Conservation (phyloP, 2,329 filamentous ascomycete genomes). For the Alternaria postmessia region DNA sequence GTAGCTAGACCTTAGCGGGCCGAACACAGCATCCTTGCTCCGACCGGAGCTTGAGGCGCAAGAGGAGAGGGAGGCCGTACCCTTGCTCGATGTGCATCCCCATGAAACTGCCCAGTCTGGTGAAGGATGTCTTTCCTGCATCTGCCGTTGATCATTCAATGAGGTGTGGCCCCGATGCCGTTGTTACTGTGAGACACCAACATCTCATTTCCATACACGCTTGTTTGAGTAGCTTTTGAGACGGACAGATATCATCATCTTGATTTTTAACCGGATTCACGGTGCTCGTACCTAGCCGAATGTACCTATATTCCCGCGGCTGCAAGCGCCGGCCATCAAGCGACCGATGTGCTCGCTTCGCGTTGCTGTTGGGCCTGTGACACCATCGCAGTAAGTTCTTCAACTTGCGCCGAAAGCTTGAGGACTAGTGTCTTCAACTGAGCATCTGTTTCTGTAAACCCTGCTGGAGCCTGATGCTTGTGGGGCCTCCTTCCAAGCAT, state of each 20-base stretch:
- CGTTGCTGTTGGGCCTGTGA: slow-evolving; percentile 49
- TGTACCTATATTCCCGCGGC: slow-evolving; percentile 28
- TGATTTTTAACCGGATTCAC: slow-evolving; percentile 20
- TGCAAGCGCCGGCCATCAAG: slow-evolving; percentile 50
- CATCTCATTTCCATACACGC: slow-evolving; percentile 20
- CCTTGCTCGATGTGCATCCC: slow-evolving; percentile 26
- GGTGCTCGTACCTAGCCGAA: slow-evolving; percentile 14
- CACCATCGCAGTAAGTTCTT: slow-evolving; percentile 51
- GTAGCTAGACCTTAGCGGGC: slow-evolving; percentile 43
- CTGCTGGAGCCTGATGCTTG: slow-evolving; percentile 33
- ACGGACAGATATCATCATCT: slow-evolving; percentile 22
- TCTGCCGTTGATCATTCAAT: slow-evolving; percentile 25
- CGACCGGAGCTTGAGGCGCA: slow-evolving; percentile 41
- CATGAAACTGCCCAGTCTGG: slow-evolving; percentile 16
- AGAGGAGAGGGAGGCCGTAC: slow-evolving; percentile 29
- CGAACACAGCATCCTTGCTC: slow-evolving; percentile 37
- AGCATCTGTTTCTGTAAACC: slow-evolving; percentile 37
- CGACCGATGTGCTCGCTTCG: slow-evolving; percentile 38
- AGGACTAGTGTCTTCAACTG: slow-evolving; percentile 49
- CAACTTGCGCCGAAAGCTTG: slow-evolving; percentile 50
- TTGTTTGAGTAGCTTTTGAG: slow-evolving; percentile 18
- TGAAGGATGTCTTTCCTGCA: slow-evolving; percentile 19
- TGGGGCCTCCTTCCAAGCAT: slow-evolving; percentile 24
- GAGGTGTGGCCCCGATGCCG: slow-evolving; percentile 22
- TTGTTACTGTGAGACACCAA: slow-evolving; percentile 33